Conservation (phyloP, 1,139 yeast species). For the Geotrichum bryndzae region DNA sequence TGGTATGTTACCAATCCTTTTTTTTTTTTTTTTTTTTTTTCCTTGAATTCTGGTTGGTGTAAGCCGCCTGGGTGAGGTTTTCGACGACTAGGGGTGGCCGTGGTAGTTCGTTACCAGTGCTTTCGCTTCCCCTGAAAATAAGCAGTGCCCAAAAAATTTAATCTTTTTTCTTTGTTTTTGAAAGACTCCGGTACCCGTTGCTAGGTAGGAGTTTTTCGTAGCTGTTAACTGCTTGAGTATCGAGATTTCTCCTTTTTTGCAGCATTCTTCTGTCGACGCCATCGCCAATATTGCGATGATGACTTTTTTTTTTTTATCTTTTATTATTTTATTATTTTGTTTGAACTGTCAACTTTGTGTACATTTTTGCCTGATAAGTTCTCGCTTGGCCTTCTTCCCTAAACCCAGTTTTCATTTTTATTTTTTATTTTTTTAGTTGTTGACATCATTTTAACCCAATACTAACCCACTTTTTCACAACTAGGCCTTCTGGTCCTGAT, state of each 20-base stretch:
- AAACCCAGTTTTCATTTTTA: neutral
- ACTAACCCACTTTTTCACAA: neutral
- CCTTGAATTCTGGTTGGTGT: neutral
- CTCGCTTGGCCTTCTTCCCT: neutral
- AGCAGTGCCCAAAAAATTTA: neutral
- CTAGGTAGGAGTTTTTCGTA: neutral
- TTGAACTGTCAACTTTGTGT: neutral
- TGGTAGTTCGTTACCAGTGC: neutral
- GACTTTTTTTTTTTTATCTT: neutral
- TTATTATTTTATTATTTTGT: neutral
- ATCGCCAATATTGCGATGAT: neutral
- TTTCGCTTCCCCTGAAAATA: neutral
- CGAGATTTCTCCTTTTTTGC: neutral
- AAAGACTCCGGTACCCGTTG: neutral
- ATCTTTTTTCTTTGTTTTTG: neutral
- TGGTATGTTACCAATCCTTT: slow-evolving; percentile 1
- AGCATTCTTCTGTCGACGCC: neutral
- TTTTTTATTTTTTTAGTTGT: too few relatives aligned
- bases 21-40: neutral
- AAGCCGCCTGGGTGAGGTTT: neutral
- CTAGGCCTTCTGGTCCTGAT: slow-evolving; percentile 18
- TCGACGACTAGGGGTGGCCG: neutral
- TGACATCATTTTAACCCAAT: neutral
- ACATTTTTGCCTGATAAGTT: neutral
- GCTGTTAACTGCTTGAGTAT: neutral